These are phyloP conservation scores for Moringa oleifera DNA, from an alignment of 345 rosid genomes.

Conservation along the genomic window DNA sequence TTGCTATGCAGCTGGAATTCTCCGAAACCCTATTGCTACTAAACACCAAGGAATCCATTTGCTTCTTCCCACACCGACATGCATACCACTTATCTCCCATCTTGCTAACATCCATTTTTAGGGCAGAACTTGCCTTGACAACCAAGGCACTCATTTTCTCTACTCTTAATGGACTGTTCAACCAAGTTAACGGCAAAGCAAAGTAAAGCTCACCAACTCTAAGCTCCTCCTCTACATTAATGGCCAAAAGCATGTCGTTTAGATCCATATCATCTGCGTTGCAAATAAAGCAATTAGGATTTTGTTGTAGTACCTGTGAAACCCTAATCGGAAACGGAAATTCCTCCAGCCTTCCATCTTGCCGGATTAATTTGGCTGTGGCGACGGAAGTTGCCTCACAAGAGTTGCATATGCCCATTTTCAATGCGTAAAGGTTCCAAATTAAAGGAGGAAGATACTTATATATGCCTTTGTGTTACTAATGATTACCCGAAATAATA, in stretches of 20 bases:
- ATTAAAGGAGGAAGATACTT: too few species aligned
- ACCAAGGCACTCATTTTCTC: constrained; percentile 62
- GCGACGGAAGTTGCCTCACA: constrained; percentile 31
- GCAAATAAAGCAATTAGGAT: constrained; percentile 38
- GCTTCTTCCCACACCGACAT: constrained; percentile 12
- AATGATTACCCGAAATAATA: too few species aligned
- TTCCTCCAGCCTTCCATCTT: constrained; percentile 54
- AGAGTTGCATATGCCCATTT: constrained; percentile 53
- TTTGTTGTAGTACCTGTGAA: constrained; percentile 32
- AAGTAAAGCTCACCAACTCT: constrained; percentile 46
- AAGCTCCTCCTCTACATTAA: constrained; percentile 38
- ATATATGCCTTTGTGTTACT: too few species aligned
- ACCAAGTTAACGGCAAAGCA: constrained; percentile 36
- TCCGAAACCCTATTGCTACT: neutral
- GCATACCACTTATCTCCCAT: neutral
- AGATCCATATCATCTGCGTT: constrained; percentile 53
- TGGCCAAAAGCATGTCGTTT: constrained; percentile 28
- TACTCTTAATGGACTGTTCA: constrained; percentile 25
- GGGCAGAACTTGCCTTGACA: constrained; percentile 49
- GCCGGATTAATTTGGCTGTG: constrained; percentile 53
- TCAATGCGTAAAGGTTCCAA: too few species aligned
- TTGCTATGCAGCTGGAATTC: neutral
- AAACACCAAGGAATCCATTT: constrained; percentile 13
- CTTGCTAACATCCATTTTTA: constrained; percentile 10
- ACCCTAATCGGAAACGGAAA: constrained; percentile 47